Evolutionary conservation across 1,284 basidiomycete species (phyloP).

Genomic region (Phaffia rhodozyma): DNA sequence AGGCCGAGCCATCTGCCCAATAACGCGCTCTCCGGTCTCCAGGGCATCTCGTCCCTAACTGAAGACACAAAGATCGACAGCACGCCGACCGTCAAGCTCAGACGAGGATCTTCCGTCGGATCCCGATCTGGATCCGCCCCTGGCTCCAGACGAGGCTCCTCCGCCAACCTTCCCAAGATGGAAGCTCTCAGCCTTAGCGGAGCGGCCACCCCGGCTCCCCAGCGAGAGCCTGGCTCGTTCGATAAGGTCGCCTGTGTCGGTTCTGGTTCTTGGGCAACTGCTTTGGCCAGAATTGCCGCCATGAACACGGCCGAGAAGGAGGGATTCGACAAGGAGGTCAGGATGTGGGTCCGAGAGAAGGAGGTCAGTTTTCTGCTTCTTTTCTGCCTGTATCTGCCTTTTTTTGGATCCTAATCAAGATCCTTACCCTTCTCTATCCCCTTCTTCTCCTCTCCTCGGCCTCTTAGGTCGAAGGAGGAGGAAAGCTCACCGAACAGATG

Average conservation of each 20-base stretch:
- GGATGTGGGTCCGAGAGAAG: slow-evolving; percentile 43
- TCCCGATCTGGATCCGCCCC: neutral
- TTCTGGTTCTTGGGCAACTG: slow-evolving; percentile 43
- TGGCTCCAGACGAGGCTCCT: slow-evolving; percentile 8
- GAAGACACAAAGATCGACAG: slow-evolving; percentile 1
- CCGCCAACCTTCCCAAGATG: slow-evolving; percentile 16
- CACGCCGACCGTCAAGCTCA: slow-evolving; percentile 8
- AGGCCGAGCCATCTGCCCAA: slow-evolving; percentile 10
- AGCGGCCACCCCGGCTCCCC: neutral
- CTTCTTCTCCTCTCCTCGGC: neutral
- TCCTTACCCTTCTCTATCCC: neutral
- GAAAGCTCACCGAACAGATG: slow-evolving; percentile 39
- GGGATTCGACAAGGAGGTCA: slow-evolving; percentile 39
- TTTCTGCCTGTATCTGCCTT: neutral
- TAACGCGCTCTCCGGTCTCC: slow-evolving; percentile 14
- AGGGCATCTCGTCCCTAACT: slow-evolving; percentile 10
- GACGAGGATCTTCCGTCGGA: slow-evolving; percentile 16
- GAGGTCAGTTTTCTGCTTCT: slow-evolving; percentile 19
- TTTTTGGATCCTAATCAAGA: neutral
- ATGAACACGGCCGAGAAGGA: slow-evolving; percentile 39
- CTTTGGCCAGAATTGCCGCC: slow-evolving; percentile 45
- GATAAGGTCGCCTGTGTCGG: slow-evolving; percentile 46
- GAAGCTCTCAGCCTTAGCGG: slow-evolving; percentile 8
- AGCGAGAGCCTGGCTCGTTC: neutral
- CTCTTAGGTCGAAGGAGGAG: neutral